These are phyloP conservation scores for Coix lacrymajobi DNA, from an alignment of 176 grass and related monocot genomes.

Conservation along the genomic window DNA sequence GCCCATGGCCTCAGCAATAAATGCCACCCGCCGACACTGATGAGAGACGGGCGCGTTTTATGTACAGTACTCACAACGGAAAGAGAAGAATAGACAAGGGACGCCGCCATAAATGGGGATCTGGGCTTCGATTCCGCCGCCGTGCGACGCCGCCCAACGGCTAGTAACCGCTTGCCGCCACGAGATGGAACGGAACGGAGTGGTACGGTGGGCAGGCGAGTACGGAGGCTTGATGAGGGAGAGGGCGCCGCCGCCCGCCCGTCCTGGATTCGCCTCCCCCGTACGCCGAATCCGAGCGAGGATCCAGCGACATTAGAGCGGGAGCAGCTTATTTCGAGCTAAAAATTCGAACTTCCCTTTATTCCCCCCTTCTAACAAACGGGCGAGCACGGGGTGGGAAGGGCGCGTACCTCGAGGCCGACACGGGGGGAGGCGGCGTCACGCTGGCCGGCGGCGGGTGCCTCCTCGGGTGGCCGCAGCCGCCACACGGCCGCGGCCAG, in stretches of 20 bases:
- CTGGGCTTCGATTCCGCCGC: conserved; percentile 33
- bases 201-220: not conserved
- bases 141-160: conserved; percentile 35
- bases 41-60: not conserved
- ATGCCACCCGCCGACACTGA: conserved; percentile 14
- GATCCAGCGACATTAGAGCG: not conserved
- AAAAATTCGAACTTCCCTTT: not conserved
- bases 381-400: not conserved
- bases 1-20: conserved; percentile 26
- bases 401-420: conserved; percentile 22
- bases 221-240: conserved; percentile 18
- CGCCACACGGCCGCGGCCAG: conserved; percentile 41
- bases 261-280: conserved; percentile 18
- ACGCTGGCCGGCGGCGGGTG: not conserved
- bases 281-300: conserved; percentile 12
- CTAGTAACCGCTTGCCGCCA: conserved; percentile 33
- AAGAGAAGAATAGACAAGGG: not conserved
- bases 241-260: not conserved
- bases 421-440: not conserved
- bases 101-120: conserved; percentile 39
- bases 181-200: not conserved
- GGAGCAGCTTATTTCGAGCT: not conserved
- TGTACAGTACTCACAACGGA: too few species aligned
- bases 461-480: conserved; percentile 38
- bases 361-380: not conserved